Evolutionary conservation across 2,329 filamentous ascomycete species (phyloP).

Genomic region (Penicillium glabrum): DNA sequence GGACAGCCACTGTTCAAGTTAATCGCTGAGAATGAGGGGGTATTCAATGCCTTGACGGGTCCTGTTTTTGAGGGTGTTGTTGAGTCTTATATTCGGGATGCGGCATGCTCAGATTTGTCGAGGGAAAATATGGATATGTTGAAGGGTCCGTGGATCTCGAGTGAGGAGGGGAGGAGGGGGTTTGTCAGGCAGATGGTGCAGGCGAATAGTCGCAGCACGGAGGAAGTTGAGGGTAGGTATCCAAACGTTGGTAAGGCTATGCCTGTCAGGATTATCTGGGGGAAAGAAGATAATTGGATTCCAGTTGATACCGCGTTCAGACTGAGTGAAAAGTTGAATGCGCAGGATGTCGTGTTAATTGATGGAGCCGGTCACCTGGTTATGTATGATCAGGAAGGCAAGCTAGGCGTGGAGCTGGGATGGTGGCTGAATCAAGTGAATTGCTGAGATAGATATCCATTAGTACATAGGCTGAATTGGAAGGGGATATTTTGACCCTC

Average conservation of each 20-base stretch:
- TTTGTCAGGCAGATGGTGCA: conserved; percentile 46
- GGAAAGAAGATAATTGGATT: conserved; percentile 46
- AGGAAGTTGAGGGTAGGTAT: conserved; percentile 42
- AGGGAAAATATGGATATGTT: conserved; percentile 38
- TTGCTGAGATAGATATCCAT: neutral
- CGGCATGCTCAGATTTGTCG: conserved; percentile 30
- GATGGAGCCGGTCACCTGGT: conserved; percentile 47
- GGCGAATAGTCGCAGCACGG: conserved; percentile 30
- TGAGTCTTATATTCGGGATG: conserved; percentile 40
- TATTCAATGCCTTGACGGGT: conserved; percentile 37
- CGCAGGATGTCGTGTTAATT: conserved; percentile 27
- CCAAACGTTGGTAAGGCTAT: conserved; percentile 34
- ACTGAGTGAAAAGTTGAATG: conserved; percentile 30
- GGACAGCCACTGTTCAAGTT: conserved; percentile 47
- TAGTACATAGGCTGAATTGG: neutral
- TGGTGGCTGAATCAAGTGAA: conserved; percentile 10
- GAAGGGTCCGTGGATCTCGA: conserved; percentile 35
- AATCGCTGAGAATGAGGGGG: conserved; percentile 33
- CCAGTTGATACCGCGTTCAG: conserved; percentile 39
- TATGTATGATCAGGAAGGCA: conserved; percentile 45
- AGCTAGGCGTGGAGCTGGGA: conserved; percentile 38
- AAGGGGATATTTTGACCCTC: neutral
- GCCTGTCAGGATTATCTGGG: conserved; percentile 48
- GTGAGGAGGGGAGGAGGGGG: conserved; percentile 28
- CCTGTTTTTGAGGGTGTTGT: conserved; percentile 42